Base-by-base conservation (phyloP, 169 alveolate species). In the Miamiensis avidus region DNA sequence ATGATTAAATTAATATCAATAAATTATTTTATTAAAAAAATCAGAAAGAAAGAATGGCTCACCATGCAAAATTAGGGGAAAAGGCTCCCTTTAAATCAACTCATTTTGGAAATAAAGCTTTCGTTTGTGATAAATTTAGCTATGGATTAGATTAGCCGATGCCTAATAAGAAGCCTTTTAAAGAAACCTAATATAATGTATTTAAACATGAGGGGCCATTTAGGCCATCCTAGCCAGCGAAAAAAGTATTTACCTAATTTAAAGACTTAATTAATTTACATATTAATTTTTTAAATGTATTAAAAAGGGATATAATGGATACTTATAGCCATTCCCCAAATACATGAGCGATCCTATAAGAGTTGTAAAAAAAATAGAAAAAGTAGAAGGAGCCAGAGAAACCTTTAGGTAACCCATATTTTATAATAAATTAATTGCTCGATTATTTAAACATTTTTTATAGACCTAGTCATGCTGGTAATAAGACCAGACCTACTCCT, bases 181-280 rank as follows among this genome's bases (percentile, higher is more conserved):
- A 32, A 31, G 82, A 29, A 25, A 72, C 34, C 29, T 75, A 82
- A 6, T 34, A 73, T 15, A 32, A 82, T 34, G 64, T 74, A 25
- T 33, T 74, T 74, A 82, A 82, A 74, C 87, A 82, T 82, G 87
- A 82, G 28, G 82, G 64, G 29, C 87, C 87, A n/a, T 82, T 82
- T 34, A 82, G 74, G 34, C 87, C 87, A n/a, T 74, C 82, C 11
- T 29, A 82, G 29, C 87, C 87, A 74, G 74, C 82, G 6, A 82
- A 82, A 82, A 73, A 49, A 49, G 69, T 49, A 49, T 49, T 49
- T 11, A 49, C 20, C 20, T 11, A 49, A 11, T 49, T 49, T 49
- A 11, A 49, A 11, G 4, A 49, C 26, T 49, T 11, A 11, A 4
- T 11, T 11, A 4, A 11, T 11, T 49, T 49, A 49, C 4, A 49